A percentile compares a stretch with the other conserved stretches of the same genome.
phyloP scores from a whole-genome alignment of 2,329 filamentous ascomycete species.

The Cryphonectria carpinicola region DNA sequence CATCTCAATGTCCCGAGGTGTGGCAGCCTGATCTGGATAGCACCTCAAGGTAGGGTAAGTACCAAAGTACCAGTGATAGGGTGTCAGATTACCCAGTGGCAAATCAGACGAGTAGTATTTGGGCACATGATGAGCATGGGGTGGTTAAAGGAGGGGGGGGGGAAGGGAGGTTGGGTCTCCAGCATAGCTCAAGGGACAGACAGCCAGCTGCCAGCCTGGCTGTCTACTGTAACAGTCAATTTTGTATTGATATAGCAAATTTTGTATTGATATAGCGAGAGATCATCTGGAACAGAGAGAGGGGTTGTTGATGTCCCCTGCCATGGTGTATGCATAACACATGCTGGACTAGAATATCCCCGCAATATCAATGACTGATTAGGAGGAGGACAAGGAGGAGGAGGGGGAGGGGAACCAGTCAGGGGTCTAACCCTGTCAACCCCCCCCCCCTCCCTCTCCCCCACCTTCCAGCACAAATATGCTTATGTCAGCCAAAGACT shows the following conservation, averaged over 20 bases:
- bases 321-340: neutral
- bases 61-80: neutral
- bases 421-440: neutral
- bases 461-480: neutral
- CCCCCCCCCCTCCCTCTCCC: too few relatives aligned
- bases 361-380: neutral
- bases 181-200: neutral
- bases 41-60: neutral
- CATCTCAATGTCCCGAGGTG: neutral
- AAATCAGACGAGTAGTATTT: constrained; percentile 12
- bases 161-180: neutral
- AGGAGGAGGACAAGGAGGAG: too few relatives aligned
- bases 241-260: neutral
- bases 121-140: constrained; percentile 21
- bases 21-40: constrained; percentile 1
- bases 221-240: neutral
- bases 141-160: neutral
- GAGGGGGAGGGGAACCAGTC: too few relatives aligned
- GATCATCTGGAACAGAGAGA: neutral
- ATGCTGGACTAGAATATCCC: neutral
- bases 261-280: neutral
- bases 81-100: constrained; percentile 11
- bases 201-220: neutral
- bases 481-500: constrained; percentile 17
- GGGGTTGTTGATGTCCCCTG: neutral